Evolutionary conservation across 2,329 filamentous ascomycete genomes (phyloP), one percentile per base, ranked within the genome.

Genomic region (Coniella lustricola): DNA sequence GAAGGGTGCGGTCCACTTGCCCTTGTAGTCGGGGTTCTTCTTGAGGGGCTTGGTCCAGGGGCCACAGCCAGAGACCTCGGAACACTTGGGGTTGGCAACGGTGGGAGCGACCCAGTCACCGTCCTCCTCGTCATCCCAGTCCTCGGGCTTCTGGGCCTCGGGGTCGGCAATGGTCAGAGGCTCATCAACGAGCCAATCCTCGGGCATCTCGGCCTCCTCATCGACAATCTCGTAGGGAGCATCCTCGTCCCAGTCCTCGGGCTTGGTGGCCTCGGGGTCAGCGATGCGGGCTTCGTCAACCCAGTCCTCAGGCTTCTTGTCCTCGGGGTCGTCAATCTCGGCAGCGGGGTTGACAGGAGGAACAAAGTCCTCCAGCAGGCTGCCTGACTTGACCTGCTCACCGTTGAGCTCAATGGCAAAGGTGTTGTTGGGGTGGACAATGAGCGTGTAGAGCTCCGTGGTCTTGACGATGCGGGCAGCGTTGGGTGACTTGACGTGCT

Each of bases 91-190:
- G 82, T 98, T 97, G 67, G 89, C 80, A 48, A 98, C 82, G 48
- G 84, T 90, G 50, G 91, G 93, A 45, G 90, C 74, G 58, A 95
- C 70, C 90, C 90, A 98, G 76, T 98, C 93, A 69, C 93, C 93
- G 68, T 98, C 93, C 75, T 98, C 93, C 76, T 98, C 93, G 52
- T 98, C 91, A 73, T 96, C 91, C 93, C 93, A 98, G 67, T 97
- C 93, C 73, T 95, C 90, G 55, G 93, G 93, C 85, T 97, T 98
- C 75, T 87, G 77, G 44, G 91, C 90, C 74, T 95, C 90, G 48
- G 93, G 93, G 74, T 98, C 93, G 50, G 90, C 80, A 53, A 97
- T 75, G 57, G 81, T 86, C 55, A 79, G 72, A 56, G 90, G 81
- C 76, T 97, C 93, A 55, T 90, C 75, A 68, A 90, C 91, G 54